Conservation (phyloP, 2,329 filamentous ascomycete species). For the Aspergillus chevalieri region DNA sequence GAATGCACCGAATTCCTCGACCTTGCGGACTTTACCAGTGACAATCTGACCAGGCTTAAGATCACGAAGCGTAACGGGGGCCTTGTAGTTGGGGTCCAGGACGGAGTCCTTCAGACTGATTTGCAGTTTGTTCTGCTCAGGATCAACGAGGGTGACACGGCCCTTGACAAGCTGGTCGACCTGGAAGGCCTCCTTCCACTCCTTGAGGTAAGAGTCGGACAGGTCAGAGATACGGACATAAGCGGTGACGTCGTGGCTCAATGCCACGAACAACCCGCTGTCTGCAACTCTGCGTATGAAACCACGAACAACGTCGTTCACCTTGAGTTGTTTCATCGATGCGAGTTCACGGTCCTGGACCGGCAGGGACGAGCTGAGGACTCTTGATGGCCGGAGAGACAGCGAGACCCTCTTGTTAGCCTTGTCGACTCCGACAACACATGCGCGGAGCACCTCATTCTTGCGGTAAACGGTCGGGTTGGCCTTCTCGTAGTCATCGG, state of each 20-base stretch:
- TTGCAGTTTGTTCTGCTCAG: conserved; percentile 64
- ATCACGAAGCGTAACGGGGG: conserved; percentile 67
- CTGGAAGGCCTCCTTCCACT: conserved; percentile 88
- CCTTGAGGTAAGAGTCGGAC: conserved; percentile 85
- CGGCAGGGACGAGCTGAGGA: conserved; percentile 75
- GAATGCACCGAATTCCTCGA: conserved; percentile 92
- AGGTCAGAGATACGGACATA: conserved; percentile 82
- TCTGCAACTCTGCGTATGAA: conserved; percentile 88
- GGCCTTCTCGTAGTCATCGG: conserved; percentile 77
- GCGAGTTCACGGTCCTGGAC: conserved; percentile 77
- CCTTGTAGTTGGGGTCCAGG: conserved; percentile 70
- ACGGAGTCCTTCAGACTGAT: conserved; percentile 82
- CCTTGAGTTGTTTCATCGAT: conserved; percentile 62
- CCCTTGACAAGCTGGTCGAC: conserved; percentile 87
- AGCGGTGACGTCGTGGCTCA: conserved; percentile 74
- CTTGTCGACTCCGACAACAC: conserved; percentile 70
- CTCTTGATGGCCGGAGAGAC: conserved; percentile 78
- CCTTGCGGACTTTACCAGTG: conserved; percentile 85
- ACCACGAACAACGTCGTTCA: conserved; percentile 76
- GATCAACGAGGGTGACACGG: conserved; percentile 68
- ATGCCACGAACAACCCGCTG: conserved; percentile 77
- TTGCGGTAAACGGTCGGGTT: conserved; percentile 70
- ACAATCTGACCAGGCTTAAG: conserved; percentile 73
- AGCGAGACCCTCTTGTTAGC: conserved; percentile 79
- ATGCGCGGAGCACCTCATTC: conserved; percentile 83